A percentile compares a stretch with the other conserved stretches of the same genome.
Conservation (phyloP, 1,139 yeast species). For the Zygoascus meyerae region DNA sequence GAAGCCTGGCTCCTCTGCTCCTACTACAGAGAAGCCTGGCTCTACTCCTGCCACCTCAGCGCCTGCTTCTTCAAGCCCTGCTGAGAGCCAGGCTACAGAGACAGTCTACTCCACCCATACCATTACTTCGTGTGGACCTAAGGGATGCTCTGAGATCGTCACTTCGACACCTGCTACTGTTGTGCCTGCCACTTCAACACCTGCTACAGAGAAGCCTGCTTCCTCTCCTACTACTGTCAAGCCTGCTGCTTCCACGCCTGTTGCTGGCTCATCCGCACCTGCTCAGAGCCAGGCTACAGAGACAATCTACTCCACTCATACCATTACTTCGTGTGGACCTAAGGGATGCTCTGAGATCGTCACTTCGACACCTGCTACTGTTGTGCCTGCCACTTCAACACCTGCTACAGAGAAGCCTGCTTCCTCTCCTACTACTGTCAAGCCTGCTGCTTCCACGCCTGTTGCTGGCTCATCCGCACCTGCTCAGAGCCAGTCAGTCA, state of each 20-base stretch:
- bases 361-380: not conserved
- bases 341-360: not conserved
- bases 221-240: not conserved
- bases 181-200: not conserved
- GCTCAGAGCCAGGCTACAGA: not conserved
- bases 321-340: slow-evolving; percentile 2
- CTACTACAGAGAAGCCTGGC: not conserved
- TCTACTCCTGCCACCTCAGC: no score
- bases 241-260: not conserved
- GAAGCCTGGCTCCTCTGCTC: not conserved
- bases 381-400: not conserved
- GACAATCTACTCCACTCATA: not conserved
- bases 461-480: not conserved
- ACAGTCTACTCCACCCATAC: not conserved
- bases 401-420: not conserved
- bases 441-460: not conserved
- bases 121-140: slow-evolving; percentile 1
- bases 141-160: not conserved
- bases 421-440: not conserved
- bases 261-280: not conserved
- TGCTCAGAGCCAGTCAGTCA: not conserved
- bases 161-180: slow-evolving; percentile 2
- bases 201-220: not conserved
- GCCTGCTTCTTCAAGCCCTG: not conserved
- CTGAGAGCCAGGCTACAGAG: slow-evolving; percentile 1